Evolutionary conservation across 495 filamentous ascomycete species (phyloP).

Genomic region (Hyaloscypha hepaticicola): DNA sequence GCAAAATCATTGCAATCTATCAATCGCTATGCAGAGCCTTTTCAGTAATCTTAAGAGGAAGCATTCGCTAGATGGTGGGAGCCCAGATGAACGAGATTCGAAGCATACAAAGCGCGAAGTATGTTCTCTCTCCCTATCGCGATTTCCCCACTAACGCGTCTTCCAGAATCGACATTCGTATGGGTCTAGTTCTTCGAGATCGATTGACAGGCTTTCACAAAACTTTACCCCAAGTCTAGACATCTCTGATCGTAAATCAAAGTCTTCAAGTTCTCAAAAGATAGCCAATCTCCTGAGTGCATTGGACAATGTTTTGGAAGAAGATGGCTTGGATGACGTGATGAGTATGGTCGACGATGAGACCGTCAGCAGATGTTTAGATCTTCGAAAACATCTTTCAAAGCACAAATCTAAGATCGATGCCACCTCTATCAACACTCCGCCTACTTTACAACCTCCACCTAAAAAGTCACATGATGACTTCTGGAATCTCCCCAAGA

Average conservation of each 20-base stretch:
- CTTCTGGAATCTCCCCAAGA: slow-evolving; percentile 18
- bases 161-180: background rate
- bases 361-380: slow-evolving; percentile 8
- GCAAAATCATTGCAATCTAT: background rate
- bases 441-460: background rate
- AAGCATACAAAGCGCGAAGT: slow-evolving; percentile 26
- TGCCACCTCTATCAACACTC: background rate
- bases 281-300: slow-evolving; percentile 21
- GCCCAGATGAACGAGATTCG: background rate
- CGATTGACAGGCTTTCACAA: background rate
- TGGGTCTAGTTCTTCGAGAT: background rate
- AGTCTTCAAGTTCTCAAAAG: slow-evolving; percentile 16
- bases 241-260: background rate
- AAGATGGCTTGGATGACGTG: slow-evolving; percentile 24
- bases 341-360: slow-evolving; percentile 19
- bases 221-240: background rate
- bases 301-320: slow-evolving; percentile 22
- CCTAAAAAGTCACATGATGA: slow-evolving; percentile 7
- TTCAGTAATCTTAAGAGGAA: slow-evolving; percentile 26
- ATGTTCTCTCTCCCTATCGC: background rate
- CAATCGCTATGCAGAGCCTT: slow-evolving; percentile 3
- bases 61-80: background rate
- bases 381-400: slow-evolving; percentile 15
- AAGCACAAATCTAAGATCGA: slow-evolving; percentile 4
- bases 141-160: background rate